phyloP scores from a whole-genome alignment of 768 basidiomycete genomes.

The Russula virescens region DNA sequence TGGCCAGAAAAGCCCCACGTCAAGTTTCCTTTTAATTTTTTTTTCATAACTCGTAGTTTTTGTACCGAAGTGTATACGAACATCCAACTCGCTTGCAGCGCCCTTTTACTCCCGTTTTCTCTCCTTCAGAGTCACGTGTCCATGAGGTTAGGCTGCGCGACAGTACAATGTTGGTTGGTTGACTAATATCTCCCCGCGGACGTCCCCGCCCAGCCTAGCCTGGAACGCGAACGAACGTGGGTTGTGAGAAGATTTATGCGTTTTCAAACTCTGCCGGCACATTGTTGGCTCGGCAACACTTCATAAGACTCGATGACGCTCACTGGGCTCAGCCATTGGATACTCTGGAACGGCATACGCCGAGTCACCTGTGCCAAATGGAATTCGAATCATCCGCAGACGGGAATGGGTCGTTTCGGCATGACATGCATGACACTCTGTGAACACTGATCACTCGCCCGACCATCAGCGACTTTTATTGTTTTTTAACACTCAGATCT shows the following conservation, averaged over 20 bases:
- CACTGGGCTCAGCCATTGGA: not conserved
- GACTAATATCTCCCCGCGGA: slow-evolving; percentile 7
- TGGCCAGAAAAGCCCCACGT: not conserved
- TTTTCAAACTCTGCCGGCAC: slow-evolving; percentile 9
- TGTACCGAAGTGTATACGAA: not conserved
- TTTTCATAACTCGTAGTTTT: too few relatives aligned
- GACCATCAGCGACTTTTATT: not conserved
- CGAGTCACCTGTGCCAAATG: slow-evolving; percentile 18
- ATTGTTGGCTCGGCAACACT: slow-evolving; percentile 16
- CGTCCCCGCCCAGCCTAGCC: slow-evolving; percentile 16
- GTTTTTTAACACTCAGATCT: not conserved
- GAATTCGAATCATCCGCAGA: slow-evolving; percentile 6
- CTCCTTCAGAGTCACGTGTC: slow-evolving; percentile 14
- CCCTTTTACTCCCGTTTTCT: slow-evolving; percentile 7
- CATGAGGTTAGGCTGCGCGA: too few relatives aligned
- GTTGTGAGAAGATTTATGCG: slow-evolving; percentile 1
- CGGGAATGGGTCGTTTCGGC: slow-evolving; percentile 5
- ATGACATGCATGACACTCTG: not conserved
- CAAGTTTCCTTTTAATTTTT: not conserved
- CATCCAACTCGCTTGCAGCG: not conserved
- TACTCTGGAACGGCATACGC: slow-evolving; percentile 13
- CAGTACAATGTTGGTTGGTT: too few relatives aligned
- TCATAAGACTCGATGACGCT: slow-evolving; percentile 16
- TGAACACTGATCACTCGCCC: not conserved
- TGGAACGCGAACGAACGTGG: slow-evolving; percentile 20